Percentiles rank a stretch among this genome's conserved stretches.
These are phyloP conservation scores for Oldenlandia corymbosa DNA, from an alignment of 257 asterid species.

Conservation along the genomic window DNA sequence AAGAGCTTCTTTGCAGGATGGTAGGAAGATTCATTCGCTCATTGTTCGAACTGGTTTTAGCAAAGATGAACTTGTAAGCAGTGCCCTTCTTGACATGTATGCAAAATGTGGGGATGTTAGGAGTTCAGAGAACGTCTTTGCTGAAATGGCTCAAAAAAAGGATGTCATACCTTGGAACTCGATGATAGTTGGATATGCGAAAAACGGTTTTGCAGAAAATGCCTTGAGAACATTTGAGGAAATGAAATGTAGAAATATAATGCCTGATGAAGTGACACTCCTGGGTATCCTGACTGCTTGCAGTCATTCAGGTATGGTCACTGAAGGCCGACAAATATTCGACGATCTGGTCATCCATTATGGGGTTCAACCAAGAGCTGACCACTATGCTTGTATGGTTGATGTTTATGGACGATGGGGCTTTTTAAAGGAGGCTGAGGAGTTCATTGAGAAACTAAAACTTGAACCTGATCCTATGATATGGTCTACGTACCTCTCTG, in stretches of 20 bases:
- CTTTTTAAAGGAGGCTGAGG: conserved; percentile 66
- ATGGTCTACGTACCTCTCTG: conserved; percentile 78
- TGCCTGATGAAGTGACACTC: conserved; percentile 79
- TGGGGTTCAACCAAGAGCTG: conserved; percentile 54
- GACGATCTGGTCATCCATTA: conserved; percentile 40
- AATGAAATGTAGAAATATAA: conserved; percentile 45
- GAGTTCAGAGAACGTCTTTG: conserved; percentile 54
- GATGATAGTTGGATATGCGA: conserved; percentile 82
- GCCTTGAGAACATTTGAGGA: conserved; percentile 60
- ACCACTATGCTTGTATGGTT: conserved; percentile 86
- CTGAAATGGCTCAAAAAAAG: conserved; percentile 53
- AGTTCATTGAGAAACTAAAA: conserved; percentile 48
- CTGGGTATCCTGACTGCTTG: conserved; percentile 92
- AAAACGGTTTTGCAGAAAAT: conserved; percentile 65
- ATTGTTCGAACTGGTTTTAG: conserved; percentile 58
- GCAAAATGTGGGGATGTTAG: conserved; percentile 89
- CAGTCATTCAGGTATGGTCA: conserved; percentile 79
- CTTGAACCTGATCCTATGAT: conserved; percentile 66
- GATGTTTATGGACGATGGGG: conserved; percentile 95
- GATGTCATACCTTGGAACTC: conserved; percentile 84
- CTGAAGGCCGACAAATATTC: conserved; percentile 60
- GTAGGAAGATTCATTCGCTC: conserved; percentile 58
- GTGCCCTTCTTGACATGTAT: conserved; percentile 89
- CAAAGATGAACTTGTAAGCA: conserved; percentile 63
- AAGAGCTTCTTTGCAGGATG: conserved; percentile 58